phyloP scores from a whole-genome alignment of 108 stramenopile species.

The Conticribra weissflogii region DNA sequence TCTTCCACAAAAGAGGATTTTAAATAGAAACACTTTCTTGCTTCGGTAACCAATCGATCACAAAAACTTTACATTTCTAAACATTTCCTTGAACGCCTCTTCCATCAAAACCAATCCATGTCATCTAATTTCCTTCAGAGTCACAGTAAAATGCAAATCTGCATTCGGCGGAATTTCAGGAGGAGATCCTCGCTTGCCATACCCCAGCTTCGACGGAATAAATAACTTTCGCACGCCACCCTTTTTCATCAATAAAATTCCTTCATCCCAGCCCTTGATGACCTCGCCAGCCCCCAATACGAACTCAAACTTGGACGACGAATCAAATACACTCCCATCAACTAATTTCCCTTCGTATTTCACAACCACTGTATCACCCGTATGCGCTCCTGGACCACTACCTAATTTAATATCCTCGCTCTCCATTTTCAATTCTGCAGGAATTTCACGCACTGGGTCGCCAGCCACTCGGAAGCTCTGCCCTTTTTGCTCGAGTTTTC shows the following conservation, averaged over 20 bases:
- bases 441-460: slow-evolving; percentile 48
- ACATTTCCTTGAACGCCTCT: no score
- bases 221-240: slow-evolving; percentile 85
- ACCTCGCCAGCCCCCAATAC: slow-evolving; percentile 83
- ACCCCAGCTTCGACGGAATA: slow-evolving; percentile 89
- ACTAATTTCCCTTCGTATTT: slow-evolving; percentile 80
- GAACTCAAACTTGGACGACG: slow-evolving; percentile 69
- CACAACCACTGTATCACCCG: slow-evolving; percentile 74
- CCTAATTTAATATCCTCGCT: slow-evolving; percentile 57
- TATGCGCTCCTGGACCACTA: slow-evolving; percentile 33
- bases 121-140: slow-evolving; percentile 53
- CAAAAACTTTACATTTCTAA: no score
- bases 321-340: slow-evolving; percentile 72
- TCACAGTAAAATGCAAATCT: slow-evolving; percentile 79
- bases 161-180: slow-evolving; percentile 90
- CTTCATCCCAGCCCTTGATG: slow-evolving; percentile 91
- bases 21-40: no score
- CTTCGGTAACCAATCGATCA: no score
- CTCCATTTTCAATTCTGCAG: slow-evolving; percentile 46
- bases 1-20: no score
- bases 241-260: slow-evolving; percentile 82
- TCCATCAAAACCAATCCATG: no score
- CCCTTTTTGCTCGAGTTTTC: slow-evolving; percentile 63
- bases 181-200: slow-evolving; percentile 82
- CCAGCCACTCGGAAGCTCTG: slow-evolving; percentile 77